These are phyloP conservation scores for Ceratobasidium sp. DNA, from an alignment of 1,284 basidiomycete species.

Conservation along the genomic window DNA sequence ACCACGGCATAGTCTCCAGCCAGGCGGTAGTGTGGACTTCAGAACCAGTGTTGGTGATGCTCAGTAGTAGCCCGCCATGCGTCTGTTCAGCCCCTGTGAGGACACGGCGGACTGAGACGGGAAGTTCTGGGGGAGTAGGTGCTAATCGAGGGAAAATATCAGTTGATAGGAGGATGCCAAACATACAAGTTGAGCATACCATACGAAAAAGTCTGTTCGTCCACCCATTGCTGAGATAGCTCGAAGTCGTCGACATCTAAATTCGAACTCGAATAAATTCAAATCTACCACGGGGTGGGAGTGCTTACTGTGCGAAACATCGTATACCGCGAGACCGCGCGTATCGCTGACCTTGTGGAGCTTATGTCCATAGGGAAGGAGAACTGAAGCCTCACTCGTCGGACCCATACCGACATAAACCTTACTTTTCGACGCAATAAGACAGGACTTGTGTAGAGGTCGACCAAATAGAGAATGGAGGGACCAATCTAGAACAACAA, in stretches of 20 bases:
- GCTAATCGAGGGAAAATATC: constrained; percentile 52
- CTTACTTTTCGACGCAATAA: constrained; percentile 69
- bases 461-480: constrained; percentile 81
- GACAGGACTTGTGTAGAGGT: constrained; percentile 71
- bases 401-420: constrained; percentile 60
- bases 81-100: constrained; percentile 84
- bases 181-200: constrained; percentile 60
- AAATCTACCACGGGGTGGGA: constrained; percentile 11
- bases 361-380: constrained; percentile 35
- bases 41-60: constrained; percentile 74
- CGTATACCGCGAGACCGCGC: constrained; percentile 62
- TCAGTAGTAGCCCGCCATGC: constrained; percentile 77
- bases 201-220: constrained; percentile 67
- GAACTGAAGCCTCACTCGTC: constrained; percentile 32
- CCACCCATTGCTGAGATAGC: constrained; percentile 69
- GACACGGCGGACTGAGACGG: constrained; percentile 77
- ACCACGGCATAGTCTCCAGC: constrained; percentile 94
- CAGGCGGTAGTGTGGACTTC: constrained; percentile 73
- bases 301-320: constrained; percentile 64
- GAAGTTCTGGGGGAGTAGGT: constrained; percentile 57
- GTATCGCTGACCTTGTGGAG: constrained; percentile 36
- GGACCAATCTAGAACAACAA: constrained; percentile 75
- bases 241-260: constrained; percentile 64
- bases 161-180: no score
- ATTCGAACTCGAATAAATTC: constrained; percentile 19